Conservation (phyloP, 148 eudicot species). For the Salicornia ramosissima region DNA sequence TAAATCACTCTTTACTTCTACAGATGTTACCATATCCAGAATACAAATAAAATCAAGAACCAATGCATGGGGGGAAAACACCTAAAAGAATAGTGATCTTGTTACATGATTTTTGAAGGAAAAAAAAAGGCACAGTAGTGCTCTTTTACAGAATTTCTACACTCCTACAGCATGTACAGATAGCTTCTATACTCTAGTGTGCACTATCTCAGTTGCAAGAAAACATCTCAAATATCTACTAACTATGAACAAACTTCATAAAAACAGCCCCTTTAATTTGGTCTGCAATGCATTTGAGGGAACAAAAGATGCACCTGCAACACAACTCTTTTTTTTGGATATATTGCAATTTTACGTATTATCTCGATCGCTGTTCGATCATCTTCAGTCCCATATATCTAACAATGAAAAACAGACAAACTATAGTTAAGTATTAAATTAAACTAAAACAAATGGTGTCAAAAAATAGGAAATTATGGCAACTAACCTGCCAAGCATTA, state of each 20-base stretch:
- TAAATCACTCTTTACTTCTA: too few relatives aligned
- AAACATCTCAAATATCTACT: constrained; percentile 2
- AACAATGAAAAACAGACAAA: constrained; percentile 9
- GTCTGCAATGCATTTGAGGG: neutral
- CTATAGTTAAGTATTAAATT: neutral
- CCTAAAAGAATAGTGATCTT: neutral
- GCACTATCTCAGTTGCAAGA: neutral
- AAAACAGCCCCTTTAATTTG: neutral
- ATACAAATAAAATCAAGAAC: too few relatives aligned
- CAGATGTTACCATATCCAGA: too few relatives aligned
- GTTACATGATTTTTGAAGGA: constrained; percentile 5
- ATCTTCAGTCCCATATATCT: constrained; percentile 72
- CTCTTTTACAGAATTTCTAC: constrained; percentile 1
- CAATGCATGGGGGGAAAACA: neutral
- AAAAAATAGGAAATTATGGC: neutral
- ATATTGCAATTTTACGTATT: constrained; percentile 8
- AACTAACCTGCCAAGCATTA: constrained; percentile 83
- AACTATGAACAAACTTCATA: constrained; percentile 4
- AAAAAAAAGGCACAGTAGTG: neutral
- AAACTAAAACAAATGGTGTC: neutral
- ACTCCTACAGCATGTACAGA: constrained; percentile 15
- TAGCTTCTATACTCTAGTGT: neutral
- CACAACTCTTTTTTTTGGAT: constrained; percentile 4
- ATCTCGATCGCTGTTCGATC: constrained; percentile 32
- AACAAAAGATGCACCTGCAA: constrained; percentile 6